Evolutionary conservation across 371 early-diverging fungal species (phyloP), one percentile per base, ranked within the genome.

Genomic region (Syncephalis fuscata): DNA sequence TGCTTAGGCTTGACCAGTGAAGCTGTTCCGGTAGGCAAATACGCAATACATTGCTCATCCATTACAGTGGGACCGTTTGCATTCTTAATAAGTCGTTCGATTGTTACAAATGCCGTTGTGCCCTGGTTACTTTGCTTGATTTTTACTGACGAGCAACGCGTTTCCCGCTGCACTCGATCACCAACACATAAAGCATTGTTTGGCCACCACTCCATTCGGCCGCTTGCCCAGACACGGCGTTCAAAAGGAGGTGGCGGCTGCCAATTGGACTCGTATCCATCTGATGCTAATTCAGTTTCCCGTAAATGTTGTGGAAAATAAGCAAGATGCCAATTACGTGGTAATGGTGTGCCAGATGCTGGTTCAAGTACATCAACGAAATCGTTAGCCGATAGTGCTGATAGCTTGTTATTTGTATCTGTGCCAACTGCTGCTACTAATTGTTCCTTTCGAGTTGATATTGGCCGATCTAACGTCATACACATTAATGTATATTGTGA

Each of bases 141-240:
- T 16, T 71, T 62, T 0, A 76, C 71, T 3, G 59, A 58, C 14
- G 70, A 70, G 44, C 81, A 57, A 10, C 56, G 53, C 5, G 79
- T 32, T 73, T 26, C 47, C 64, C 73, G 80, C 73, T 16, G 53
- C 19, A 68, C 74, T 1, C 64, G 41, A 26, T 83, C 71, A 1
- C 82, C 83, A 2, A 83, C 65, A 1, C 63, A 48, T 19, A 88
- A 58, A 3, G 72, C 69, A 47, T 87, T 86, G 0, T 47, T 44
- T 1, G 55, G 44, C 27, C 59, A 63, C 61, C 70, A 84, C 27
- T 65, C 63, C 16, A 88, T 62, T 14, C 59, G 56, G 2, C 88
- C 90, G 9, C 88, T 87, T 2, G 79, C 88, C 90, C 90, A 91
- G 73, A 91, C 75, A 0, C 92, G 77, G 37, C 76, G 75, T 25